A percentile compares a stretch with the other conserved stretches of the same genome.
These are phyloP conservation scores for Diaporthe vexans DNA, from an alignment of 2,329 filamentous ascomycete species.

Conservation along the genomic window DNA sequence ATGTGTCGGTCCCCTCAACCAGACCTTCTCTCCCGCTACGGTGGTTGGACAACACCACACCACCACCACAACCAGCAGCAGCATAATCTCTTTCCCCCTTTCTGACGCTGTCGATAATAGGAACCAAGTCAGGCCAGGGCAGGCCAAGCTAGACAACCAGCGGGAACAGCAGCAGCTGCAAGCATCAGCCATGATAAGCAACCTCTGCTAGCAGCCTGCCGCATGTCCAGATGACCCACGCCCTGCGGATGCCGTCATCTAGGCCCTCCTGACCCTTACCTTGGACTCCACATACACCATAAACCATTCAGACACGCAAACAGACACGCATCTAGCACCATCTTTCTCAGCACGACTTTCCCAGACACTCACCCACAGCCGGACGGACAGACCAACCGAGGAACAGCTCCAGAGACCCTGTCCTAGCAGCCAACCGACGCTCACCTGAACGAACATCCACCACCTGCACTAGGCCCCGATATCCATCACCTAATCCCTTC, in stretches of 20 bases:
- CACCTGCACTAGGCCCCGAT: not conserved
- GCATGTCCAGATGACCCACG: conserved; percentile 28
- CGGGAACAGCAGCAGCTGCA: not conserved
- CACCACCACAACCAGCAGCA: not conserved
- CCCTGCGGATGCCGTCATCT: conserved; percentile 40
- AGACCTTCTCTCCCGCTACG: not conserved
- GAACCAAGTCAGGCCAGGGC: not conserved
- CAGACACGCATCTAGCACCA: not conserved
- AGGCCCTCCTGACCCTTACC: conserved; percentile 25
- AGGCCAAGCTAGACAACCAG: not conserved
- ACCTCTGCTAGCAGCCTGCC: conserved; percentile 23
- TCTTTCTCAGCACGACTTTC: not conserved
- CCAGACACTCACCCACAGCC: not conserved
- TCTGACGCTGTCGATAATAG: not conserved
- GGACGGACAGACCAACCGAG: not conserved
- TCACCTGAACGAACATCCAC: not conserved
- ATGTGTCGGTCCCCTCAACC: conserved; percentile 12
- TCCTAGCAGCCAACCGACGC: not conserved
- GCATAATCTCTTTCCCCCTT: not conserved
- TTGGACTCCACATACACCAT: conserved; percentile 7
- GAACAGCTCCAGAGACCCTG: not conserved
- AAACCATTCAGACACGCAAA: not conserved
- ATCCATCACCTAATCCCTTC: not conserved
- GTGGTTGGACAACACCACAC: conserved; percentile 1
- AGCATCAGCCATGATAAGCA: conserved; percentile 12